Evolutionary conservation across 345 rosid species (phyloP), one percentile per base, ranked within the genome.

Genomic region (Syzygium aqueum): DNA sequence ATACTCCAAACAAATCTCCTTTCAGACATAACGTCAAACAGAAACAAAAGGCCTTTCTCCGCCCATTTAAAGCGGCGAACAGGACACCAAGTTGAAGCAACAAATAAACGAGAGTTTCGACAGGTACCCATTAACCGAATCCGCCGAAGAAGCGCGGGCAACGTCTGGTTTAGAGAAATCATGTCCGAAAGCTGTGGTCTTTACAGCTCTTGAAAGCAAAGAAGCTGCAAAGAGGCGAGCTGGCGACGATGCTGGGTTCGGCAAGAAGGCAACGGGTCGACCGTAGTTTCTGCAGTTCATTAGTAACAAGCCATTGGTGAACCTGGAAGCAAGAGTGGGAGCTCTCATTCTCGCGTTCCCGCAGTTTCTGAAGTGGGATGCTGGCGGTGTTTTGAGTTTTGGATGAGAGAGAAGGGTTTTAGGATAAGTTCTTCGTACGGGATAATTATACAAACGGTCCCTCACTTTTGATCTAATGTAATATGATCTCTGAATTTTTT

Each of bases 111-210:
- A 73, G 80, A 73, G 80, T 17, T 73, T 61, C 12, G 9, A 61
- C 51, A 85, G 89, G 52, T 93, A 96, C 98, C 94, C 93, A 87
- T 90, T 87, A 86, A 77, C 87, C 59, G 92, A 86, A 84, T 90
- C 85, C 88, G 93, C 67, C 5, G 92, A 37, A 49, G 91, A 61
- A 84, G 91, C 80, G 28, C 25, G 82, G 21, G 88, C 84, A 56
- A 89, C 87, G 61, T 89, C 90, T 53, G 85, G 87, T 87, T 88
- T 88, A 28, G 91, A 92, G 61, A 94, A 92, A 51, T 90, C 88
- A 89, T 89, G 87, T 53, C 92, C 51, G 59, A 92, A 85, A 84
- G 85, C 86, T 88, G 86, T 88, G 88, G 86, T 84, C 84, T 67
- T 87, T 84, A 85, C 83, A 53, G 80, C 53, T 40, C 85, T 46